Evolutionary conservation across 2,329 filamentous ascomycete genomes (phyloP).

Genomic region (Paecilomyces formosus): DNA sequence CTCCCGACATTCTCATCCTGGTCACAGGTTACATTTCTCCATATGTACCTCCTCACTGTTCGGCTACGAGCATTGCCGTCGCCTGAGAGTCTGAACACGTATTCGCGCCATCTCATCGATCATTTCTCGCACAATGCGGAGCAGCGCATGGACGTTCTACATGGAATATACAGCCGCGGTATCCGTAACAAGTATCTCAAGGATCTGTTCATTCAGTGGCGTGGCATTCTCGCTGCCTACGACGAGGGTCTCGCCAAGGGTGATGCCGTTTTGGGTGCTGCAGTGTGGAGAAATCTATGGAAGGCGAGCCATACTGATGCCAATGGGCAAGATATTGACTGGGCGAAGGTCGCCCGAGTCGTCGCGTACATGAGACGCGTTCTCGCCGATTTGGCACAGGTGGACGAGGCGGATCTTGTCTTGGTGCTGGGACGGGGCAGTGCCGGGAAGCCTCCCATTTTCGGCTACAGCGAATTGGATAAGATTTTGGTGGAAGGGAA

Average conservation of each 20-base stretch:
- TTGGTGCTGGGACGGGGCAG: conserved; percentile 41
- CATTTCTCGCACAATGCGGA: conserved; percentile 69
- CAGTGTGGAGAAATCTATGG: conserved; percentile 91
- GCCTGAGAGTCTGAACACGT: conserved; percentile 59
- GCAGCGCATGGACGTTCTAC: conserved; percentile 56
- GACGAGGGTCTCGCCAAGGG: conserved; percentile 40
- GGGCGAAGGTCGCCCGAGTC: conserved; percentile 53
- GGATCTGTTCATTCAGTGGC: conserved; percentile 89
- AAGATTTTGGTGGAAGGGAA: conserved; percentile 31
- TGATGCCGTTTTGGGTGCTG: conserved; percentile 47
- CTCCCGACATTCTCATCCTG: conserved; percentile 87
- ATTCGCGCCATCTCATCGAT: conserved; percentile 86
- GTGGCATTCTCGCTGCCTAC: conserved; percentile 68
- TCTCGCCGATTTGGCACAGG: conserved; percentile 45
- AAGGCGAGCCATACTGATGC: conserved; percentile 53
- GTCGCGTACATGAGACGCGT: conserved; percentile 57
- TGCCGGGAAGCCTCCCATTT: conserved; percentile 25
- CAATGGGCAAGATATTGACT: conserved; percentile 47
- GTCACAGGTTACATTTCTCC: conserved; percentile 92
- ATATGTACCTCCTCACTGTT: conserved; percentile 86
- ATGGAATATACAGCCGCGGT: conserved; percentile 44
- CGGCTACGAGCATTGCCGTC: conserved; percentile 70
- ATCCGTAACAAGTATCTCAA: conserved; percentile 61
- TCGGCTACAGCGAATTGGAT: conserved; percentile 26
- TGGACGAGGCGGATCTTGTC: conserved; percentile 48